Conservation (phyloP, 2,329 filamentous ascomycete species). For the Nemania bipapillata region DNA sequence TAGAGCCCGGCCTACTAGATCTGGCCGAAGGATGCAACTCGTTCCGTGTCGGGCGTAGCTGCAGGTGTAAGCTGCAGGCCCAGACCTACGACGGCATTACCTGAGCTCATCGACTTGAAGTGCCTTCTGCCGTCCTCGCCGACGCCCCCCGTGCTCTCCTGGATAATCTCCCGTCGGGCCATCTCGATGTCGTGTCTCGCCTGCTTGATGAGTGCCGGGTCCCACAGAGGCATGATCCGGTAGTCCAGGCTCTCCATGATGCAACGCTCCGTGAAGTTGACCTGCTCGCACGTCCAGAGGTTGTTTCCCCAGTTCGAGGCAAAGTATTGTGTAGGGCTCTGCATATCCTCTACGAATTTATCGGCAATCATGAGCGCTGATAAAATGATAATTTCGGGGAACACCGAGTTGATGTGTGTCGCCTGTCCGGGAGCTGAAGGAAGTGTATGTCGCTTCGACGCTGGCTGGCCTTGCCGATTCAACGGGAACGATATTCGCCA, state of each 20-base stretch:
- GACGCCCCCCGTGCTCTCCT: slow-evolving; percentile 37
- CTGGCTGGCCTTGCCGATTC: slow-evolving; percentile 42
- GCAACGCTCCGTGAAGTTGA: slow-evolving; percentile 71
- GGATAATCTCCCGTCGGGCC: slow-evolving; percentile 57
- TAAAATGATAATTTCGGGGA: slow-evolving; percentile 72
- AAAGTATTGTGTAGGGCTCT: slow-evolving; percentile 65
- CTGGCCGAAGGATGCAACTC: slow-evolving; percentile 38
- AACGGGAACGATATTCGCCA: slow-evolving; percentile 71
- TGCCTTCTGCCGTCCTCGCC: slow-evolving; percentile 46
- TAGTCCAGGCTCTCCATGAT: slow-evolving; percentile 73
- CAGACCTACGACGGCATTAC: slow-evolving; percentile 54
- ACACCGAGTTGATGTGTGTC: slow-evolving; percentile 69
- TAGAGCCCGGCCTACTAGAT: slow-evolving; percentile 19
- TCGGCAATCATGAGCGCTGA: slow-evolving; percentile 70
- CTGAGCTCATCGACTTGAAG: slow-evolving; percentile 55
- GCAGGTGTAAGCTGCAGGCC: slow-evolving; percentile 57
- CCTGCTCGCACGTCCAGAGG: slow-evolving; percentile 69
- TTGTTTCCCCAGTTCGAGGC: slow-evolving; percentile 64
- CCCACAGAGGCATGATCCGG: slow-evolving; percentile 69
- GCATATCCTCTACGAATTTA: slow-evolving; percentile 72
- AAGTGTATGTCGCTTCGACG: slow-evolving; percentile 58
- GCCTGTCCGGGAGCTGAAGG: slow-evolving; percentile 52
- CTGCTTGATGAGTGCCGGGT: slow-evolving; percentile 66
- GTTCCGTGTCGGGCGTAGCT: slow-evolving; percentile 52
- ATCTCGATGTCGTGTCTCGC: slow-evolving; percentile 73